These are phyloP conservation scores for Dionaea muscipula DNA, from an alignment of 179 eudicot genomes.

Conservation along the genomic window DNA sequence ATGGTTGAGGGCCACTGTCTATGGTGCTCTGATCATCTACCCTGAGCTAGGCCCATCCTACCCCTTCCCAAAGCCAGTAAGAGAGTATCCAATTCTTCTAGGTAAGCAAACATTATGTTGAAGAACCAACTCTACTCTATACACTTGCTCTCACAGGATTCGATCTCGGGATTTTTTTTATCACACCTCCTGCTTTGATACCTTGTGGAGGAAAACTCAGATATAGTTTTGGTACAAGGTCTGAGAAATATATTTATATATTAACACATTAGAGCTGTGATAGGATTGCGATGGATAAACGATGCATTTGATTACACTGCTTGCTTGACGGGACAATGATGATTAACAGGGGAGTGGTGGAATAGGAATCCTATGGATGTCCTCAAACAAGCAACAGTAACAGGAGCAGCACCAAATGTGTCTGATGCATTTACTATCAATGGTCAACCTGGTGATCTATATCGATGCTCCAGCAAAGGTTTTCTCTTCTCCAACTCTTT, in stretches of 20 bases:
- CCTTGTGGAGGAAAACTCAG: no score
- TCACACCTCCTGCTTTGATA: no score
- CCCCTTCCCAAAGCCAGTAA: constrained; percentile 33
- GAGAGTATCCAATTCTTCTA: constrained; percentile 28
- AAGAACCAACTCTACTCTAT: no score
- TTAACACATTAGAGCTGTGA: neutral
- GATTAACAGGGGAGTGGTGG: constrained; percentile 86
- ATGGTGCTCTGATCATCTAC: constrained; percentile 30
- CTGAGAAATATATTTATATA: no score
- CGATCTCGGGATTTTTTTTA: no score
- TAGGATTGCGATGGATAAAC: neutral
- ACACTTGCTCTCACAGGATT: no score
- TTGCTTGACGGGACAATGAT: constrained; percentile 7
- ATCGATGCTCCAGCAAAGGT: constrained; percentile 71
- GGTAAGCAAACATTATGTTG: constrained; percentile 14
- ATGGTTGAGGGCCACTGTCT: constrained; percentile 37
- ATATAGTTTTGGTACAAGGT: no score
- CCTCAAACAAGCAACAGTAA: constrained; percentile 38
- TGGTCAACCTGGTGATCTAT: constrained; percentile 83
- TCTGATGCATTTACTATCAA: constrained; percentile 82
- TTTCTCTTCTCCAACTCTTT: constrained; percentile 5
- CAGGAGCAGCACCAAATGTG: constrained; percentile 69
- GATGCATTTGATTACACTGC: neutral
- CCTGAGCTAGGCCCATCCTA: constrained; percentile 27
- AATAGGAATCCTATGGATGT: constrained; percentile 57